These are phyloP conservation scores for Ceratocystis diversiconidia DNA, from an alignment of 2,329 filamentous ascomycete genomes.

Conservation along the genomic window DNA sequence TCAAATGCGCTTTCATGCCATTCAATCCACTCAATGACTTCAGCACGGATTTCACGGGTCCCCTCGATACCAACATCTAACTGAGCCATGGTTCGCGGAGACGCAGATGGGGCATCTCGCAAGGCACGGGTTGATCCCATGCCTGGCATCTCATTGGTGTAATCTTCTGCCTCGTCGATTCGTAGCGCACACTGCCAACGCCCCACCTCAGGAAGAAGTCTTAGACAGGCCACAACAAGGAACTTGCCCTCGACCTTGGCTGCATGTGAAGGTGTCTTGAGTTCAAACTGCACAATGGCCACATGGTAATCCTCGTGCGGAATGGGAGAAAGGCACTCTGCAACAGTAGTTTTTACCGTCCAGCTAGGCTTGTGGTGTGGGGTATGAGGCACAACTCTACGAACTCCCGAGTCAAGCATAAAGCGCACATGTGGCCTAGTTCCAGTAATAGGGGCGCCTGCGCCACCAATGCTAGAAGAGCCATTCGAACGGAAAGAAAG, in stretches of 20 bases:
- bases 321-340: slow-evolving; percentile 14
- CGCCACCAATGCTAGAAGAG: not conserved
- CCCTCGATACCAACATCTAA: slow-evolving; percentile 17
- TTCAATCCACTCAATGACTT: slow-evolving; percentile 16
- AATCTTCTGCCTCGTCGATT: slow-evolving; percentile 15
- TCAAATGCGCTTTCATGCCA: slow-evolving; percentile 17
- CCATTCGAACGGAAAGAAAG: slow-evolving; percentile 4
- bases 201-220: slow-evolving; percentile 4
- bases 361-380: slow-evolving; percentile 14
- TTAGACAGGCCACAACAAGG: slow-evolving; percentile 15
- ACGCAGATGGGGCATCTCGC: not conserved
- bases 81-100: slow-evolving; percentile 11
- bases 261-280: slow-evolving; percentile 14
- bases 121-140: slow-evolving; percentile 1
- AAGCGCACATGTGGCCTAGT: slow-evolving; percentile 14
- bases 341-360: slow-evolving; percentile 2
- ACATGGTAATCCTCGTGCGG: slow-evolving; percentile 16
- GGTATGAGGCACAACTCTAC: slow-evolving; percentile 12
- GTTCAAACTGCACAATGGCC: slow-evolving; percentile 14
- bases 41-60: slow-evolving; percentile 16
- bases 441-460: not conserved
- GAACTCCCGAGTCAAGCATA: slow-evolving; percentile 10
- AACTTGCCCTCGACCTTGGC: slow-evolving; percentile 16
- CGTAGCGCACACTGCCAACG: slow-evolving; percentile 17
- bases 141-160: slow-evolving; percentile 16